Evolutionary conservation across 768 basidiomycete species (phyloP).

Genomic region (Sistotremastrum niveocremeum): DNA sequence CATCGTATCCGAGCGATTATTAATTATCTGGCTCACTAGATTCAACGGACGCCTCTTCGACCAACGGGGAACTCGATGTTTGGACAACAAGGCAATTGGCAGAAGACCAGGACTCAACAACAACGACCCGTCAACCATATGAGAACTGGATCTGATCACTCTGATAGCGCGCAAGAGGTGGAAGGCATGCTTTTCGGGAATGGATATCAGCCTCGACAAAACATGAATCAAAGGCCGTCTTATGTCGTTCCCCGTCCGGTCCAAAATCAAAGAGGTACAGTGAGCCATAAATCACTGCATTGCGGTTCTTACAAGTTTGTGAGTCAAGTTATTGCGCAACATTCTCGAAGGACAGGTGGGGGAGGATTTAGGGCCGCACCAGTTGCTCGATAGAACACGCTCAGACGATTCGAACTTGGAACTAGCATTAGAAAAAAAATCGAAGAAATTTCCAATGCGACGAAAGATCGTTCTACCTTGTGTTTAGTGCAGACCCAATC

Average conservation of each 20-base stretch:
- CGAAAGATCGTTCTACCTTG: too few relatives aligned
- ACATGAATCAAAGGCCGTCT: neutral
- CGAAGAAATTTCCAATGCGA: too few relatives aligned
- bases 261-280: too few relatives aligned
- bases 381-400: slow-evolving; percentile 11
- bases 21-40: slow-evolving; percentile 2
- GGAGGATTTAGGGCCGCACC: slow-evolving; percentile 14
- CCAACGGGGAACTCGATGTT: too few relatives aligned
- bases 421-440: too few relatives aligned
- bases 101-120: slow-evolving; percentile 41
- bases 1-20: neutral
- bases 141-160: slow-evolving; percentile 34
- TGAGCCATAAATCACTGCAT: too few relatives aligned
- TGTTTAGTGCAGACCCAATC: too few relatives aligned
- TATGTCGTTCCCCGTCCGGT: too few relatives aligned
- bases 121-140: slow-evolving; percentile 50
- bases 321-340: slow-evolving; percentile 8
- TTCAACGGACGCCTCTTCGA: slow-evolving; percentile 14
- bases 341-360: slow-evolving; percentile 24
- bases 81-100: neutral
- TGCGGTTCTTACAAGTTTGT: neutral
- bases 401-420: too few relatives aligned
- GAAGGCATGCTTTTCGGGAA: slow-evolving; percentile 36
- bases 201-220: neutral
- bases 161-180: slow-evolving; percentile 61